phyloP scores from a whole-genome alignment of 2,329 filamentous ascomycete genomes.

The Aspergillus glaucus region DNA sequence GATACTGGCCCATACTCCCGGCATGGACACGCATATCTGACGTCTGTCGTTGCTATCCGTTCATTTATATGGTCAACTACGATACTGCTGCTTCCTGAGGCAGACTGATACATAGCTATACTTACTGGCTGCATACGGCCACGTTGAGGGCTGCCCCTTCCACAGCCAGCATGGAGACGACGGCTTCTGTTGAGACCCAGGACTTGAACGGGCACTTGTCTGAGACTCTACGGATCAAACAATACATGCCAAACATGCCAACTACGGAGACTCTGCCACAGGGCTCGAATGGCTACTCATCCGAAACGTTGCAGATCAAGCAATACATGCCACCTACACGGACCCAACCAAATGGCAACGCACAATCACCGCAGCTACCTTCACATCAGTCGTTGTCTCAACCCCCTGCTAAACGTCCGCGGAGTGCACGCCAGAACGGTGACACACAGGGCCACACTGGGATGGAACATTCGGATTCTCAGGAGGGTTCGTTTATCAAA shows the following conservation, averaged over 20 bases:
- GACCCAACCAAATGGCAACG: neutral
- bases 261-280: conserved; percentile 4
- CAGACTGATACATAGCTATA: neutral
- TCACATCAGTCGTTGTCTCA: conserved; percentile 4
- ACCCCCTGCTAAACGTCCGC: conserved; percentile 8
- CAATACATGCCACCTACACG: conserved; percentile 1
- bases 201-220: conserved; percentile 6
- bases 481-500: conserved; percentile 1
- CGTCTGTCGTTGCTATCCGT: neutral
- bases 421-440: conserved; percentile 9
- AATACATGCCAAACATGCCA: neutral
- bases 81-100: neutral
- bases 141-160: conserved; percentile 2
- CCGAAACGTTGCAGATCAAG: neutral
- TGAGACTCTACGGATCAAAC: conserved; percentile 2
- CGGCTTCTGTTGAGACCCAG: conserved; percentile 15
- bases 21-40: conserved; percentile 7
- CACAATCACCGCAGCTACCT: neutral
- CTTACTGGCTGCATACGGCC: neutral
- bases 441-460: conserved; percentile 1
- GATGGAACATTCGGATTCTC: neutral
- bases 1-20: conserved; percentile 12
- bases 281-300: conserved; percentile 2
- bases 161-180: conserved; percentile 18
- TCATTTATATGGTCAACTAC: neutral